phyloP scores from a whole-genome alignment of 345 rosid genomes.

The Eucalyptus tenuipes region DNA sequence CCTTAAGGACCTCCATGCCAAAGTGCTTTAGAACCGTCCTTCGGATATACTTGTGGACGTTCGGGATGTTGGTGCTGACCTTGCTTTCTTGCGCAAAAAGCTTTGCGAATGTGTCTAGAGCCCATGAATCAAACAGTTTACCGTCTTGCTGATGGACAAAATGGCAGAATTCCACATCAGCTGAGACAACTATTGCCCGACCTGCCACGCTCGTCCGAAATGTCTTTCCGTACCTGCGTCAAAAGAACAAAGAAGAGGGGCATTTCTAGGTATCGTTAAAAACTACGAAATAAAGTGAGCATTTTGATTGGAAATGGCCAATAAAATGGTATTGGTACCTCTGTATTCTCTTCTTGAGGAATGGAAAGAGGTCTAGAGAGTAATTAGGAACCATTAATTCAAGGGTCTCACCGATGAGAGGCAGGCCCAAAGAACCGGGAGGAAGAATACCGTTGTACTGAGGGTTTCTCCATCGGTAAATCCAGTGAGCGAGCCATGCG shows the following conservation, averaged over 20 bases:
- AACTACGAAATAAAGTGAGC: neutral
- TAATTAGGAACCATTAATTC: slow-evolving; percentile 5
- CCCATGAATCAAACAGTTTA: neutral
- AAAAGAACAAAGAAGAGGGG: neutral
- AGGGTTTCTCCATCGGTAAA: slow-evolving; percentile 11
- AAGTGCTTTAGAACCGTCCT: neutral
- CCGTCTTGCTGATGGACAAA: slow-evolving; percentile 3
- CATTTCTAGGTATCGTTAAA: neutral
- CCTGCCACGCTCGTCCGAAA: slow-evolving; percentile 1
- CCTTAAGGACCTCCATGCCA: slow-evolving; percentile 1
- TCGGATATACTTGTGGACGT: slow-evolving; percentile 3
- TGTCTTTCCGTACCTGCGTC: slow-evolving; percentile 4
- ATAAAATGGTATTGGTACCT: neutral
- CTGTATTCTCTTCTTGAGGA: slow-evolving; percentile 6
- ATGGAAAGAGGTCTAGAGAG: slow-evolving; percentile 14
- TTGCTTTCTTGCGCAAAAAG: neutral
- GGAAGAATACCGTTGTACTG: slow-evolving; percentile 6
- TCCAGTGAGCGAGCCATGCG: neutral
- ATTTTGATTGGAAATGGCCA: neutral
- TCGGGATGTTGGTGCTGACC: neutral
- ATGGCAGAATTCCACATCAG: slow-evolving; percentile 2
- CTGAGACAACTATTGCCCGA: neutral
- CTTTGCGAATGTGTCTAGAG: slow-evolving; percentile 3
- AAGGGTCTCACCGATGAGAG: slow-evolving; percentile 16
- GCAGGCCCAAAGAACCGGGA: slow-evolving; percentile 17